Percentiles rank a stretch among this genome's conserved stretches.
These are phyloP conservation scores for Penicillium riverlandense DNA, from an alignment of 495 filamentous ascomycete species.

Conservation along the genomic window DNA sequence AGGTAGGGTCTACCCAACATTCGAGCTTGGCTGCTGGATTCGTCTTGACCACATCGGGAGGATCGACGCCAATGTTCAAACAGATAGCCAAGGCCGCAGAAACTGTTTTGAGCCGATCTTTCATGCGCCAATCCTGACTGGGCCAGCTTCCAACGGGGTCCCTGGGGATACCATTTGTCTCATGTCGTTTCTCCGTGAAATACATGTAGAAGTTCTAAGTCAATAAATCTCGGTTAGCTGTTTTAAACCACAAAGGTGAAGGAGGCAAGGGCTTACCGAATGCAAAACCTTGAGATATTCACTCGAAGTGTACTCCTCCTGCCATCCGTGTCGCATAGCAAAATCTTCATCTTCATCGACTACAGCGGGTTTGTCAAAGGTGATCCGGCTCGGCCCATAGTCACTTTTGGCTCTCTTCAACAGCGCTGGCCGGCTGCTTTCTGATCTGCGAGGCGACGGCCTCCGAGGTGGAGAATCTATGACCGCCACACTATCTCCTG, in stretches of 20 bases:
- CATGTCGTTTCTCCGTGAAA: slow-evolving; percentile 94
- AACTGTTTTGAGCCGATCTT: slow-evolving; percentile 92
- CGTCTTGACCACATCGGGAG: slow-evolving; percentile 91
- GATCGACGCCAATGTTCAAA: slow-evolving; percentile 95
- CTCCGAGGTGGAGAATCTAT: slow-evolving; percentile 18
- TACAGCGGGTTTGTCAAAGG: slow-evolving; percentile 20
- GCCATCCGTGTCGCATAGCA: slow-evolving; percentile 57
- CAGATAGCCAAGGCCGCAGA: slow-evolving; percentile 91
- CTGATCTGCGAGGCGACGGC: slow-evolving; percentile 24
- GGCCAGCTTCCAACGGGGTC: slow-evolving; percentile 49
- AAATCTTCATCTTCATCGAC: slow-evolving; percentile 42
- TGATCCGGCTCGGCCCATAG: slow-evolving; percentile 43
- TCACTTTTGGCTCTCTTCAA: slow-evolving; percentile 69
- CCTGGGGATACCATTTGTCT: slow-evolving; percentile 90
- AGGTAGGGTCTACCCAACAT: slow-evolving; percentile 91
- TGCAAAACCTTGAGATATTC: slow-evolving; percentile 52
- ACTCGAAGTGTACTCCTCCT: slow-evolving; percentile 51
- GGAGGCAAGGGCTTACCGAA: slow-evolving; percentile 35
- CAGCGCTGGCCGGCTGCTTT: slow-evolving; percentile 43
- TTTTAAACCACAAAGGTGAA: too few species aligned
- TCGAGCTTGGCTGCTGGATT: slow-evolving; percentile 88
- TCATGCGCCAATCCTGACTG: slow-evolving; percentile 93
- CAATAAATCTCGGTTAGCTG: too few species aligned
- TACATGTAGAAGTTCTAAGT: slow-evolving; percentile 85
- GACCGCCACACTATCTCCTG: slow-evolving; percentile 20